phyloP scores from a whole-genome alignment of 108 stramenopile species.

The Nannochloropsis salina region DNA sequence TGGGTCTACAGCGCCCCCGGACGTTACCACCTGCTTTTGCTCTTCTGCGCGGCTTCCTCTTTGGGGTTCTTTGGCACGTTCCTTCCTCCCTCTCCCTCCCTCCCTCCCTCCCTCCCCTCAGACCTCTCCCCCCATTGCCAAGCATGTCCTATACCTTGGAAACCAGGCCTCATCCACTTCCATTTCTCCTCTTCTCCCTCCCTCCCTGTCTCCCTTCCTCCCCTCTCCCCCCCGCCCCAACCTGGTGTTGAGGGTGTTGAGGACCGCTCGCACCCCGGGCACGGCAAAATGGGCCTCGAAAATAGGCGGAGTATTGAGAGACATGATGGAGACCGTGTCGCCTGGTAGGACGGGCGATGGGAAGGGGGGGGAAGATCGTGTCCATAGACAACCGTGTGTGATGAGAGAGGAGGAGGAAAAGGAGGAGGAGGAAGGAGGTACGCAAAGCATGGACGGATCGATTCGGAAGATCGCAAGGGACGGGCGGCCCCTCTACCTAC shows the following conservation, averaged over 20 bases:
- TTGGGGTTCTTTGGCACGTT: not conserved
- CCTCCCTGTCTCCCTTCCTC: not conserved
- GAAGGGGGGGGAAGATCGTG: not conserved
- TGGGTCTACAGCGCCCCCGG: no score
- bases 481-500: not conserved
- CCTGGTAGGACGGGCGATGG: constrained; percentile 25
- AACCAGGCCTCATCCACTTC: no score
- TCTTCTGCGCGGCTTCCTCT: no score
- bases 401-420: constrained; percentile 1
- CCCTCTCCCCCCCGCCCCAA: not conserved
- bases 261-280: constrained; percentile 39
- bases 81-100: not conserved
- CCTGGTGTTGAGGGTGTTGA: constrained; percentile 47
- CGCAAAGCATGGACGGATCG: not conserved
- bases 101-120: not conserved
- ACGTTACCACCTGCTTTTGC: no score
- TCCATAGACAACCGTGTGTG: not conserved
- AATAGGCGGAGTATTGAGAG: constrained; percentile 36
- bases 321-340: constrained; percentile 43
- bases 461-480: not conserved
- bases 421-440: not conserved
- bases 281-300: constrained; percentile 40
- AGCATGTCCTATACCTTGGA: no score
- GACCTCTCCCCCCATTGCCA: no score
- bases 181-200: not conserved